Percentiles rank a stretch among this genome's conserved stretches.
Evolutionary conservation across 208 protist genomes (phyloP).

Genomic region (Leptomonas pyrrhocoris): DNA sequence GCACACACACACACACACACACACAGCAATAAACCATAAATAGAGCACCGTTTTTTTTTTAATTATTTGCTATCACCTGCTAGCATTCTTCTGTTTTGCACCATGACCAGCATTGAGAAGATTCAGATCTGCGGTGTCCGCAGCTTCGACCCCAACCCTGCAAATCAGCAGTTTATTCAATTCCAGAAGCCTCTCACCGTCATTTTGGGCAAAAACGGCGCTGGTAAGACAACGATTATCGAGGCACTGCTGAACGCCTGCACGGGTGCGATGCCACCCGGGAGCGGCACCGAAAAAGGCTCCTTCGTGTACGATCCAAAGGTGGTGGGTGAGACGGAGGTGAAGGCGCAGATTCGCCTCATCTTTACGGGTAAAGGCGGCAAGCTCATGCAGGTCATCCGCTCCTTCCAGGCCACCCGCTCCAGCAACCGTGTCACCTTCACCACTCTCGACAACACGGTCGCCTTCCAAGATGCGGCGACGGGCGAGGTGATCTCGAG

Average conservation of each 20-base stretch:
- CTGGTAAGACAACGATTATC: slow-evolving; percentile 98
- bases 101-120: slow-evolving; percentile 97
- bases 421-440: slow-evolving; percentile 89
- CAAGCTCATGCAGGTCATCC: slow-evolving; percentile 90
- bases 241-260: slow-evolving; percentile 97
- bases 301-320: slow-evolving; percentile 98
- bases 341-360: slow-evolving; percentile 98
- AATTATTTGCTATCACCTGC: slow-evolving; percentile 17
- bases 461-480: slow-evolving; percentile 90
- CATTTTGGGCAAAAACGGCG: slow-evolving; percentile 98
- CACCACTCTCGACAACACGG: slow-evolving; percentile 93
- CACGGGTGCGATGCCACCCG: slow-evolving; percentile 97
- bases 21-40: background rate
- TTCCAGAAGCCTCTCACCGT: slow-evolving; percentile 99
- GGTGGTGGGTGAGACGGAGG: slow-evolving; percentile 92
- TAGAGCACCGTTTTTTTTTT: slow-evolving; percentile 11
- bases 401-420: slow-evolving; percentile 93
- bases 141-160: slow-evolving; percentile 93
- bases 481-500: slow-evolving; percentile 83
- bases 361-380: slow-evolving; percentile 85
- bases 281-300: slow-evolving; percentile 89
- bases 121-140: slow-evolving; percentile 97
- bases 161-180: slow-evolving; percentile 87
- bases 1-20: background rate
- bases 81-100: background rate